Conservation (phyloP, 169 alveolate species). For the Eimeria falciformis region DNA sequence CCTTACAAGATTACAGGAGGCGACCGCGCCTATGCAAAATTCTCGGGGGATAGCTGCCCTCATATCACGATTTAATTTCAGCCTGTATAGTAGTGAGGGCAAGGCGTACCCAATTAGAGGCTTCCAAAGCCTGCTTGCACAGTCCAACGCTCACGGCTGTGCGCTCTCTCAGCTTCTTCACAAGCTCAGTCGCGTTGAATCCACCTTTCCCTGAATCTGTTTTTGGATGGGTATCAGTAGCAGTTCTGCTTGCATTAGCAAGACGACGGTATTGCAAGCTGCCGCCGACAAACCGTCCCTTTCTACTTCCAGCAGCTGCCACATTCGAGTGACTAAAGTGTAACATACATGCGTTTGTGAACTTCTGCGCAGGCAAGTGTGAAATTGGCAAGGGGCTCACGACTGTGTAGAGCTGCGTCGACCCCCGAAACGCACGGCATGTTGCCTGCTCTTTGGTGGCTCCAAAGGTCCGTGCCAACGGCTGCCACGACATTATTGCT, state of each 20-base stretch:
- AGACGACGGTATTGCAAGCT: neutral
- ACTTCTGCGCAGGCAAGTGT: too few relatives aligned
- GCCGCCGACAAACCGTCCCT: neutral
- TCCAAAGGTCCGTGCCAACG: neutral
- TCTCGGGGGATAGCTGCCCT: too few relatives aligned
- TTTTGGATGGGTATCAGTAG: neutral
- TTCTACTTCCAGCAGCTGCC: too few relatives aligned
- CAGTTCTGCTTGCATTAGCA: neutral
- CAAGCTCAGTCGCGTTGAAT: neutral
- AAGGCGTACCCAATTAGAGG: slow-evolving; percentile 1
- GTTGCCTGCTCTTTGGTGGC: neutral
- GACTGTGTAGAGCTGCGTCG: slow-evolving; percentile 16
- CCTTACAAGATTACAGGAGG: too few relatives aligned
- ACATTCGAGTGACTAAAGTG: too few relatives aligned
- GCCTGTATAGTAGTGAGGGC: too few relatives aligned
- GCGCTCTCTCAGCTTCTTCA: slow-evolving; percentile 34
- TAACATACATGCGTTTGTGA: too few relatives aligned
- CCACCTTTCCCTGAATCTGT: neutral
- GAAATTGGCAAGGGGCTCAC: too few relatives aligned
- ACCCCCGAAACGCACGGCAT: neutral
- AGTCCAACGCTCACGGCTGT: slow-evolving; percentile 13
- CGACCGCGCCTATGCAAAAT: too few relatives aligned
- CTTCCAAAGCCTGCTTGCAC: slow-evolving; percentile 47
- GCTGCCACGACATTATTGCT: neutral
- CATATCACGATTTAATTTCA: too few relatives aligned